A percentile compares a stretch with the other conserved stretches of the same genome.
These are phyloP conservation scores for Acanthamoeba culbertsoni DNA, from an alignment of 208 protist species.

Conservation along the genomic window DNA sequence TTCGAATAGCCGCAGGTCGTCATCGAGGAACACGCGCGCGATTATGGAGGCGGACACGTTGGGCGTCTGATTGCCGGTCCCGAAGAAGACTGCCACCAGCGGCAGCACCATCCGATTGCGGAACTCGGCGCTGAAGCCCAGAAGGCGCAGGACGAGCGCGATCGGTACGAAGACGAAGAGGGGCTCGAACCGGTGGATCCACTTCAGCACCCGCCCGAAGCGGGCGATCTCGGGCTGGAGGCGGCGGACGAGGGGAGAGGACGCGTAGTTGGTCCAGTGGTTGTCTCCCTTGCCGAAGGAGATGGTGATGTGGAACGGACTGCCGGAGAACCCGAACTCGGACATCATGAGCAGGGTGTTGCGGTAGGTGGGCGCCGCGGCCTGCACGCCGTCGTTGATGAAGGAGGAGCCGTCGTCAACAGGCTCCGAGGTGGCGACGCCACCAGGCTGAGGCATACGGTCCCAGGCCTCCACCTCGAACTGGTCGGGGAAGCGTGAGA, in stretches of 20 bases:
- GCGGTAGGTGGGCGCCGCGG: slow-evolving; percentile 45
- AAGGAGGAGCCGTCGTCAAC: not conserved
- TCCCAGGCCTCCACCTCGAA: slow-evolving; percentile 65
- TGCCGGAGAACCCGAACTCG: slow-evolving; percentile 25
- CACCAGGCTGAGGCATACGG: not conserved
- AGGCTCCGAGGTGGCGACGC: slow-evolving; percentile 55
- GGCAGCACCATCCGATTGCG: slow-evolving; percentile 55
- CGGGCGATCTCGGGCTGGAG: slow-evolving; percentile 36
- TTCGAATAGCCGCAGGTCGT: slow-evolving; percentile 60
- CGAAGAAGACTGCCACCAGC: slow-evolving; percentile 62
- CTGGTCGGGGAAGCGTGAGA: slow-evolving; percentile 30
- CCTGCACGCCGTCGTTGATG: slow-evolving; percentile 69
- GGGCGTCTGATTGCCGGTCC: slow-evolving; percentile 63
- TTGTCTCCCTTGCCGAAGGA: slow-evolving; percentile 49
- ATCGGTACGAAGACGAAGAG: slow-evolving; percentile 52
- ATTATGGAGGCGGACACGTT: slow-evolving; percentile 59
- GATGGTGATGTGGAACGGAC: slow-evolving; percentile 54
- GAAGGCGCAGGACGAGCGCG: not conserved
- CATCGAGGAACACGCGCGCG: slow-evolving; percentile 62
- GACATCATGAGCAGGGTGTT: slow-evolving; percentile 53
- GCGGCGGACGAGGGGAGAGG: not conserved
- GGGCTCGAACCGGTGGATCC: not conserved
- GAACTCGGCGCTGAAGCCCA: slow-evolving; percentile 59
- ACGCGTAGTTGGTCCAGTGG: slow-evolving; percentile 49
- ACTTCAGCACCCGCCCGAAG: slow-evolving; percentile 14